A percentile compares a stretch with the other conserved stretches of the same genome.
These are phyloP conservation scores for Fusarium nanum DNA, from an alignment of 2,329 filamentous ascomycete species.

Conservation along the genomic window DNA sequence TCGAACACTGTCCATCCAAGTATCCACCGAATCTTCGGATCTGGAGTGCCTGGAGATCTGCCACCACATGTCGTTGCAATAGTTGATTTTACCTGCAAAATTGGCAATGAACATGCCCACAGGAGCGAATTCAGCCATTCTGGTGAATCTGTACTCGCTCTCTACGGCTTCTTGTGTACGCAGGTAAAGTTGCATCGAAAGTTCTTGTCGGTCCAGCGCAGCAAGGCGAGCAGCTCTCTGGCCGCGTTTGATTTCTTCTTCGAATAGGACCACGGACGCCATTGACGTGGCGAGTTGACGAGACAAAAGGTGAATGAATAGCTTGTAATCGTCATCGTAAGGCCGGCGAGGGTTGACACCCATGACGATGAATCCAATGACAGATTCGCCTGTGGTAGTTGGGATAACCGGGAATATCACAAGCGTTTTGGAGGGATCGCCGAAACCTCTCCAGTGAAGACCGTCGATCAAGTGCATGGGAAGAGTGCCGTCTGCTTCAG, in stretches of 20 bases:
- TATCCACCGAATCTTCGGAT: constrained; percentile 66
- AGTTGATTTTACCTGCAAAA: constrained; percentile 75
- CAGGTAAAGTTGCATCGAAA: constrained; percentile 79
- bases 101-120: constrained; percentile 90
- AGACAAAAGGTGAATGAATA: constrained; percentile 80
- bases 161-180: constrained; percentile 71
- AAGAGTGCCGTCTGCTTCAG: constrained; percentile 73
- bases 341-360: constrained; percentile 82
- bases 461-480: constrained; percentile 73
- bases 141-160: constrained; percentile 81
- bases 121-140: constrained; percentile 86
- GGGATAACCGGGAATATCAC: constrained; percentile 84
- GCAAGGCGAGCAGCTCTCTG: constrained; percentile 79
- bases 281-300: constrained; percentile 83
- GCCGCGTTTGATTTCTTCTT: constrained; percentile 82
- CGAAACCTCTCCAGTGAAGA: constrained; percentile 76
- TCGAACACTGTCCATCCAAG: constrained; percentile 79
- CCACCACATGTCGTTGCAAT: constrained; percentile 85
- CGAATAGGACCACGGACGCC: constrained; percentile 83
- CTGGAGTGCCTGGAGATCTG: constrained; percentile 75
- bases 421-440: constrained; percentile 75
- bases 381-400: constrained; percentile 75
- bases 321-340: constrained; percentile 82
- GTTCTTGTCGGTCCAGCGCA: constrained; percentile 79
- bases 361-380: constrained; percentile 82